phyloP scores from a whole-genome alignment of 495 filamentous ascomycete genomes.

The Aspergillus saccharolyticus region DNA sequence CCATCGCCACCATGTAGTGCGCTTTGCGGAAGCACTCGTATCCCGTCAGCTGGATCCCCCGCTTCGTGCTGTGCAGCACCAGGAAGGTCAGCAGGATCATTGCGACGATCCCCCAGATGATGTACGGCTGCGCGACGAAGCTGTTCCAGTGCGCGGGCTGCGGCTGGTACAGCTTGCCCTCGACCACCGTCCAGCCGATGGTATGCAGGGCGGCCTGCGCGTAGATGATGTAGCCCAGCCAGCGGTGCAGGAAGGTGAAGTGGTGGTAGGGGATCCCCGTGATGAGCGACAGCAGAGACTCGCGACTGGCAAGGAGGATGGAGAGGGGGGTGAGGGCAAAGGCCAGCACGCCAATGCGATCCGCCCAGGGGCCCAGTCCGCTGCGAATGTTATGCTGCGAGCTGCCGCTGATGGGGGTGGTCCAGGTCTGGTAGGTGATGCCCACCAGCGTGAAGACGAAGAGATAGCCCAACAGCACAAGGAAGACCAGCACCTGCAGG shows the following conservation, averaged over 20 bases:
- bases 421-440: constrained; percentile 54
- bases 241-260: constrained; percentile 66
- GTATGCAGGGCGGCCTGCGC: constrained; percentile 58
- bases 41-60: constrained; percentile 54
- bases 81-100: constrained; percentile 53
- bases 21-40: constrained; percentile 64
- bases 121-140: constrained; percentile 53
- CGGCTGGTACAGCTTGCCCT: constrained; percentile 57
- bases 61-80: constrained; percentile 48
- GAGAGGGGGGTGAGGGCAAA: constrained; percentile 63
- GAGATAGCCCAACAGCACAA: constrained; percentile 48
- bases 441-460: constrained; percentile 60
- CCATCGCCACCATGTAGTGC: constrained; percentile 58
- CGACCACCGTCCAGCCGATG: constrained; percentile 59
- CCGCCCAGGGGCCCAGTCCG: constrained; percentile 54
- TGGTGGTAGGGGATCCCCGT: constrained; percentile 63
- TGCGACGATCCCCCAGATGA: constrained; percentile 61
- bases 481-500: constrained; percentile 47
- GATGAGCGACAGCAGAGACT: constrained; percentile 55
- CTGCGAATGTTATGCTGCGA: constrained; percentile 51
- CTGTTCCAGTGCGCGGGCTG: constrained; percentile 50
- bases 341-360: constrained; percentile 59
- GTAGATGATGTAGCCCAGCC: constrained; percentile 60
- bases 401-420: constrained; percentile 49
- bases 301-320: constrained; percentile 53